Evolutionary conservation across 2,329 filamentous ascomycete genomes (phyloP), one percentile per base, ranked within the genome.

Genomic region (Aaosphaeria pasadenensis): DNA sequence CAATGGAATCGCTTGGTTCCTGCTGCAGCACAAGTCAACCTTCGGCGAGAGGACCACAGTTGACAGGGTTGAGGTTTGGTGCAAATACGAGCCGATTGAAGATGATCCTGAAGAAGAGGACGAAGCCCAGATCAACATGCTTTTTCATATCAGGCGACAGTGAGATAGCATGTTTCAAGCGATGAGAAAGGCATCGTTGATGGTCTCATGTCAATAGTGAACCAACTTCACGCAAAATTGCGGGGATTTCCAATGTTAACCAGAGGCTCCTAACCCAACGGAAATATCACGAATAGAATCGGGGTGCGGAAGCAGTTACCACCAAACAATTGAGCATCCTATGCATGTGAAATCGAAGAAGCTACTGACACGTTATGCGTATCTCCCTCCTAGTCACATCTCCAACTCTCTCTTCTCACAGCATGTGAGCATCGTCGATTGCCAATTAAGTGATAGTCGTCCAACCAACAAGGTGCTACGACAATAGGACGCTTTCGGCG

Each of bases 21-120:
- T 48, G 6, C 32, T 44, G 4, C 7, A 35, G 30, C 46, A 48
- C 32, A 48, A 48, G 35, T 4, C 11, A 29, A 24, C 6, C 24
- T 40, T 48, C 6, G 46, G 46, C 4, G 39, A 43, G 6, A 43
- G 6, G 24, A 47, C 39, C 3, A 43, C 31, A 29, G 38, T 47
- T 38, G n/a, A 31, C 4, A 43, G 24, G 11, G 33, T 47, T 11
- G 13, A 9, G 9, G 29, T 47, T 32, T 47, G 39, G 39, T 47
- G 45, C 17, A 11, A 7, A 9, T 31, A 13, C 5, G 5, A 36
- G 4, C 17, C 13, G 30, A 42, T 47, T 24, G 33, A 36, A n/a
- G 33, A 9, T 36, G 33, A 36, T 36, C 17, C 17, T 24, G 17
- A 24, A 24, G 17, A 4, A 36, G 33, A 36, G 33, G 33, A 36